phyloP scores from a whole-genome alignment of 371 early-diverging fungal genomes.

The Zychaea mexicana region DNA sequence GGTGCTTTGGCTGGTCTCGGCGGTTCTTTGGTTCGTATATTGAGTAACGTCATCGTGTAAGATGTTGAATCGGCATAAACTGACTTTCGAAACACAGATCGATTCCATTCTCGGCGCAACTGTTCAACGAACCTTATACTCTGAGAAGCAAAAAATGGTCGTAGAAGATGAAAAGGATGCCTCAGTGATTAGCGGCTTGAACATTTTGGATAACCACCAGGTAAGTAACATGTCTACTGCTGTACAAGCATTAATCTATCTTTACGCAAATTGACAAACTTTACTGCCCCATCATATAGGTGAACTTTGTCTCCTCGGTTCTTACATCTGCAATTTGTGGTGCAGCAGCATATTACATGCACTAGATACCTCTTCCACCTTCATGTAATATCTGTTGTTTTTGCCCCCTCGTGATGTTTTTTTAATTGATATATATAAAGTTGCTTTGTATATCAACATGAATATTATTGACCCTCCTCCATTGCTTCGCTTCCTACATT shows the following conservation, averaged over 20 bases:
- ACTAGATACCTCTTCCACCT: neutral
- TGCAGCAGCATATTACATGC: constrained; percentile 15
- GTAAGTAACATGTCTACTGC: constrained; percentile 31
- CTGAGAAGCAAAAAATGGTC: constrained; percentile 62
- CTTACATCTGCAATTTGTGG: constrained; percentile 22
- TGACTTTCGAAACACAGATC: constrained; percentile 35
- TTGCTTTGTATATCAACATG: neutral
- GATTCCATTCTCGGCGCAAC: constrained; percentile 91
- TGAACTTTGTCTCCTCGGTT: constrained; percentile 25
- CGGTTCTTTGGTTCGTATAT: constrained; percentile 65
- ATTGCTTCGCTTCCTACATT: constrained; percentile 45
- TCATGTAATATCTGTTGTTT: neutral
- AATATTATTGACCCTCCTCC: constrained; percentile 26
- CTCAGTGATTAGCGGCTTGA: constrained; percentile 62
- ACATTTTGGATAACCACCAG: constrained; percentile 81
- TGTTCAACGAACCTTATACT: constrained; percentile 70
- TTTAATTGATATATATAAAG: neutral
- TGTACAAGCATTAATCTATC: neutral
- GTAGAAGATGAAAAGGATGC: constrained; percentile 42
- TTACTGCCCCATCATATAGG: constrained; percentile 4
- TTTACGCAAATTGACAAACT: neutral
- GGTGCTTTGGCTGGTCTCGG: constrained; percentile 66
- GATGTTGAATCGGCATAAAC: neutral
- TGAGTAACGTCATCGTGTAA: neutral
- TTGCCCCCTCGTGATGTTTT: neutral